A percentile compares a stretch with the other conserved stretches of the same genome.
phyloP scores from a whole-genome alignment of 192 early-diverging fungal species.

The Backusella tuberculispora region DNA sequence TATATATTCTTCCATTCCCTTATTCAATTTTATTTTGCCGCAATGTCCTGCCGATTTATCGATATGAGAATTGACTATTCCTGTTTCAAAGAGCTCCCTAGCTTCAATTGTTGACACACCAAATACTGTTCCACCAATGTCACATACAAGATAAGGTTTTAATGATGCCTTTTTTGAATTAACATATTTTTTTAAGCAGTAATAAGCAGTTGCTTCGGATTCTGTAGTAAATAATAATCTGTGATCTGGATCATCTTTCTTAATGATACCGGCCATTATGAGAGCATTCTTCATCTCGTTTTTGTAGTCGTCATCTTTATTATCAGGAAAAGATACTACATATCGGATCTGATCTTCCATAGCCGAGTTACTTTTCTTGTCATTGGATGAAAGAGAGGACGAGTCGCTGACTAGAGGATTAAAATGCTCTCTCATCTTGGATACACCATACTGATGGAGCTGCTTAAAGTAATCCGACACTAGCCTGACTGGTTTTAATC shows the following conservation, averaged over 20 bases:
- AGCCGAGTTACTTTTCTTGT: neutral
- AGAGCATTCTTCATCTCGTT: neutral
- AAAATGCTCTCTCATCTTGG: neutral
- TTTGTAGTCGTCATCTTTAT: neutral
- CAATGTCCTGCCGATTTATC: neutral
- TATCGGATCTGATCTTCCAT: neutral
- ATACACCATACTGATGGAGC: neutral
- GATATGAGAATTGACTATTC: neutral
- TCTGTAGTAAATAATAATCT: neutral
- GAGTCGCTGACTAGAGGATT: neutral
- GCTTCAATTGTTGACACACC: constrained; percentile 3
- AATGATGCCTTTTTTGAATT: constrained; percentile 1
- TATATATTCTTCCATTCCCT: neutral
- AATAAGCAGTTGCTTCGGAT: neutral
- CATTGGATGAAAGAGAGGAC: neutral
- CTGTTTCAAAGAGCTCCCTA: constrained; percentile 3
- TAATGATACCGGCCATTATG: neutral
- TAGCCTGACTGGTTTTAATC: neutral
- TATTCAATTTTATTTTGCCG: neutral
- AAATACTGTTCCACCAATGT: constrained; percentile 1
- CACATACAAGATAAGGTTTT: constrained; percentile 3
- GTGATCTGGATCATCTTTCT: neutral
- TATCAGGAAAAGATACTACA: neutral
- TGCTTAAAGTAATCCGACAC: neutral
- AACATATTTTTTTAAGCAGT: neutral